Percentiles rank a stretch among this genome's conserved stretches.
Evolutionary conservation across 306 rosid species (phyloP).

Genomic region (Lathyrus sativus): DNA sequence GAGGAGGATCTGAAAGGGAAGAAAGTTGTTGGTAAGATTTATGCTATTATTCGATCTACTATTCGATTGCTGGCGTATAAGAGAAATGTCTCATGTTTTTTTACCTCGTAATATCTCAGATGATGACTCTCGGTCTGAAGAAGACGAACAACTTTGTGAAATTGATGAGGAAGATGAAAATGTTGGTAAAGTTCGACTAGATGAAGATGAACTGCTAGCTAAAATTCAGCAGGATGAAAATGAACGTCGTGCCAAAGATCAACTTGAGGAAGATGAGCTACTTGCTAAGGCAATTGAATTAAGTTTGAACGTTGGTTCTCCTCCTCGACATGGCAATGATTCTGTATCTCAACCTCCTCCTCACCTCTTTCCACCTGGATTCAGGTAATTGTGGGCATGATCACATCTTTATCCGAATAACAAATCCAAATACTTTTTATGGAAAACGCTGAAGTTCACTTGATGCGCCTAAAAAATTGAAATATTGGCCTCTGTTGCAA

Average conservation of each 20-base stretch:
- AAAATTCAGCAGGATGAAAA: constrained; percentile 59
- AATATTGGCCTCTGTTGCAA: constrained; percentile 6
- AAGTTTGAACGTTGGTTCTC: constrained; percentile 63
- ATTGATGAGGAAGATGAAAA: constrained; percentile 46
- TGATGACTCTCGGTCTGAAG: constrained; percentile 60
- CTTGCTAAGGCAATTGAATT: constrained; percentile 92
- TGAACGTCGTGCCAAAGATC: constrained; percentile 40
- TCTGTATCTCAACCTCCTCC: constrained; percentile 53
- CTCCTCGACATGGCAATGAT: constrained; percentile 59
- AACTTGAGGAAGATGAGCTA: constrained; percentile 83
- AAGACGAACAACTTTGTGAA: constrained; percentile 41
- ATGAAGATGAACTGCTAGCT: constrained; percentile 50
- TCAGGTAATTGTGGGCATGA: constrained; percentile 61
- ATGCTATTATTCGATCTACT: constrained; percentile 24
- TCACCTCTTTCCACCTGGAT: constrained; percentile 58
- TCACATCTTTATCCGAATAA: constrained; percentile 26
- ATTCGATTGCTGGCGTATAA: background rate
- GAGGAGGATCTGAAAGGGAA: constrained; percentile 66
- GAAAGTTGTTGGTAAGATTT: constrained; percentile 58
- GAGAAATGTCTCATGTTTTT: constrained; percentile 30
- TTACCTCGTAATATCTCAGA: constrained; percentile 43
- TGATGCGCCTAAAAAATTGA: constrained; percentile 24
- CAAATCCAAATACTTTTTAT: constrained; percentile 16
- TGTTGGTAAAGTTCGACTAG: constrained; percentile 20
- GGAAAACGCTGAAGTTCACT: constrained; percentile 17